These are phyloP conservation scores for Mycena indigotica DNA, from an alignment of 768 basidiomycete species.

Conservation along the genomic window DNA sequence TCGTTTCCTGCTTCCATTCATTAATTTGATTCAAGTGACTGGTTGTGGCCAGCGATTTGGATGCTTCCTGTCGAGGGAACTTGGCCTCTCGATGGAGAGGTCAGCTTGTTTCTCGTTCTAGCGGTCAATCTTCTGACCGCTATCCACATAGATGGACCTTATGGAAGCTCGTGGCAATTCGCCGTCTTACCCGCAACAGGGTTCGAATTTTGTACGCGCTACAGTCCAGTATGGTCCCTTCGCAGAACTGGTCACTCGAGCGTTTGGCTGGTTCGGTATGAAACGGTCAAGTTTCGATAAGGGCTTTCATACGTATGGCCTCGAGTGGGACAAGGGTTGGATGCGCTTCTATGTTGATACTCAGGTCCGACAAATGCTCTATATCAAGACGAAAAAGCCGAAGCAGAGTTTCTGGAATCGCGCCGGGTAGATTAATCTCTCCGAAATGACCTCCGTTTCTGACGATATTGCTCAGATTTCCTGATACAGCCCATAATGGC, in stretches of 20 bases:
- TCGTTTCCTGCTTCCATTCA: conserved; percentile 44
- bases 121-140: conserved; percentile 35
- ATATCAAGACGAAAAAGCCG: conserved; percentile 55
- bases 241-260: conserved; percentile 43
- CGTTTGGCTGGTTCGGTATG: conserved; percentile 66
- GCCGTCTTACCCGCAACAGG: conserved; percentile 55
- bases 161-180: conserved; percentile 65
- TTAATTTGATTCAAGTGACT: conserved; percentile 42
- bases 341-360: conserved; percentile 78
- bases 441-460: no score
- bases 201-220: conserved; percentile 59
- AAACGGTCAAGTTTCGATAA: conserved; percentile 54
- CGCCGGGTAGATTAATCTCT: conserved; percentile 41
- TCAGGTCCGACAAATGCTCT: conserved; percentile 63
- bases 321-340: conserved; percentile 78
- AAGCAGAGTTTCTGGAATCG: conserved; percentile 66
- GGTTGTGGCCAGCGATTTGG: conserved; percentile 80
- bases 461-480: no score
- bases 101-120: conserved; percentile 41
- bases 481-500: conserved; percentile 60
- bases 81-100: conserved; percentile 61
- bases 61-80: conserved; percentile 67
- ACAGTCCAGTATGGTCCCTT: conserved; percentile 72
- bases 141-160: conserved; percentile 33
- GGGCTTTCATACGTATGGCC: conserved; percentile 68